A percentile compares a stretch with the other conserved stretches of the same genome.
Evolutionary conservation across 2,329 filamentous ascomycete genomes (phyloP).

Genomic region (Fusarium nematophilum): DNA sequence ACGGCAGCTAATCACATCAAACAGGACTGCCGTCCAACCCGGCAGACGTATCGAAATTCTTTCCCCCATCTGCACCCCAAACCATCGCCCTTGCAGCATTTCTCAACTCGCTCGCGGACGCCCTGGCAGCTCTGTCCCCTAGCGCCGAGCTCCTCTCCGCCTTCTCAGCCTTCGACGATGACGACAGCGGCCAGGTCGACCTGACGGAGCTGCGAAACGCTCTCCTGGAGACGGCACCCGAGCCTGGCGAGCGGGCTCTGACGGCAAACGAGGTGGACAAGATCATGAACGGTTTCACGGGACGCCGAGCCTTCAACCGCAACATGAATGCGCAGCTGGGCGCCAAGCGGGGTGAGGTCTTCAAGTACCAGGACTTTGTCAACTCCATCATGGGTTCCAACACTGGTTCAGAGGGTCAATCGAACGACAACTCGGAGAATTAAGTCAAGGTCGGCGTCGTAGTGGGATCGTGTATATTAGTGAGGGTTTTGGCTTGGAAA

Average conservation of each 20-base stretch:
- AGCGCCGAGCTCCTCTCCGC: constrained; percentile 86
- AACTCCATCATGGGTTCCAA: constrained; percentile 71
- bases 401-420: constrained; percentile 49
- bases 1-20: constrained; percentile 11
- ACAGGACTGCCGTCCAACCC: constrained; percentile 78
- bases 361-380: constrained; percentile 94
- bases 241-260: constrained; percentile 73
- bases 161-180: constrained; percentile 94
- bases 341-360: constrained; percentile 83
- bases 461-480: not conserved
- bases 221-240: constrained; percentile 82
- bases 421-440: constrained; percentile 45
- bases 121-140: constrained; percentile 80
- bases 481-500: constrained; percentile 23
- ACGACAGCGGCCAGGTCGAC: constrained; percentile 94
- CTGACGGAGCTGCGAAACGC: constrained; percentile 84
- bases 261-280: constrained; percentile 83
- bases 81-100: constrained; percentile 88
- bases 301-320: constrained; percentile 83
- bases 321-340: constrained; percentile 63
- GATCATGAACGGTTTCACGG: constrained; percentile 88
- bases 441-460: not conserved
- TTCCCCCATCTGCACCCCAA: constrained; percentile 76
- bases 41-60: constrained; percentile 82
- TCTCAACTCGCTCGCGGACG: constrained; percentile 81